Evolutionary conservation across 1,284 basidiomycete species (phyloP), one percentile per base, ranked within the genome.

Genomic region (Cutaneotrichosporon cavernicola): DNA sequence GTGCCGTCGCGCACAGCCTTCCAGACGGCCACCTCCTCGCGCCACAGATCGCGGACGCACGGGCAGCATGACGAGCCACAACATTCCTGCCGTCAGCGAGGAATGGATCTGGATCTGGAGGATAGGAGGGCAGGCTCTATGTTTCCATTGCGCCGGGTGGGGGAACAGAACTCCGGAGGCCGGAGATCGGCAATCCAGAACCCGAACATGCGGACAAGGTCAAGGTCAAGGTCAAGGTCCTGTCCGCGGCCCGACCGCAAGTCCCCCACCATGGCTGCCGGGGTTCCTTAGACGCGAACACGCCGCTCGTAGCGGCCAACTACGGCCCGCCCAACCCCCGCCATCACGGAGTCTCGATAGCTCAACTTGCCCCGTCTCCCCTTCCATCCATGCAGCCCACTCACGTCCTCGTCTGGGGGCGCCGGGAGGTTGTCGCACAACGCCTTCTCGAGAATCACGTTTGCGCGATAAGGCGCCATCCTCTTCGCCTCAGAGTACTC

Each of bases 51-150:
- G n/a, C 59, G 38, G 14, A 68, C 66, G 56, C 66, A 68, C 18
- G 66, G 66, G 34, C 66, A 68, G 64, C 66, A 68, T 18, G 61
- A 63, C 2, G 63, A 65, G 56, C 66, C 66, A 47, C 66, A 68
- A 56, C 66, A 68, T 36, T 60, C 66, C 66, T 68, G 43, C 14
- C 36, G 58, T 56, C 49, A 60, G 61, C 47, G 32, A 9, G 9
- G 51, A n/a, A 55, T 11, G 9, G 47, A 30, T 50, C 43, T 46
- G 43, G 34, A 26, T 26, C 26, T 26, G 26, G 26, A 26, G 26
- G 26, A 26, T 2, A 18, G 13, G 10, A 5, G 22, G n/a, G 11
- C 18, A 22, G 30, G 32, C 26, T 26, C 26, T 26, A 26, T 26
- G 26, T 26, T 26, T 26, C 26, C 2, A 26, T 26, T 26, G 26